phyloP scores from a whole-genome alignment of 257 asterid species.

The Nicotiana sylvestris region DNA sequence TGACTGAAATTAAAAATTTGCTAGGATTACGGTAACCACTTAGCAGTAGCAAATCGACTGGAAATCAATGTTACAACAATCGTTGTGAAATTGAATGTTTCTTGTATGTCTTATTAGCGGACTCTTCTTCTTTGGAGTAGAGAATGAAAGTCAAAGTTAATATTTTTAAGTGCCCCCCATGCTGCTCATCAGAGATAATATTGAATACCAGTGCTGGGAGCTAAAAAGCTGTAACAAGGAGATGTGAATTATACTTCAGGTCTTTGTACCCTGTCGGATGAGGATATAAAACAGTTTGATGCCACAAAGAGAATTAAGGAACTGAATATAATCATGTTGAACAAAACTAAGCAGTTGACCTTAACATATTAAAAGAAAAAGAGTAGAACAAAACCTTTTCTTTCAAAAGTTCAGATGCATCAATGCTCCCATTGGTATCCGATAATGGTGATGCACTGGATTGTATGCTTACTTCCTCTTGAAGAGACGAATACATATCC shows the following conservation, averaged over 20 bases:
- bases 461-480: slow-evolving; percentile 46
- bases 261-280: background rate
- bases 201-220: background rate
- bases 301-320: background rate
- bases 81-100: background rate
- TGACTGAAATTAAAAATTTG: background rate
- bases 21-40: background rate
- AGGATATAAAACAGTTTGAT: background rate
- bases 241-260: background rate
- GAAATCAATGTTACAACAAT: background rate
- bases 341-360: background rate
- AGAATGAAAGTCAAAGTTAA: background rate
- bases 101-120: background rate
- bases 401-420: slow-evolving; percentile 75
- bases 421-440: slow-evolving; percentile 53
- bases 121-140: background rate
- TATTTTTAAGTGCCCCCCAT: background rate
- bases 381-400: slow-evolving; percentile 57
- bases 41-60: background rate
- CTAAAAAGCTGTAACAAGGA: slow-evolving; percentile 1
- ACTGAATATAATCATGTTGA: background rate
- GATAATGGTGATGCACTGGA: slow-evolving; percentile 50
- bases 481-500: slow-evolving; percentile 76
- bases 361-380: slow-evolving; percentile 6
- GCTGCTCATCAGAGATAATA: background rate